Conservation (phyloP, 441 rosid species). For the Breynia disticha region DNA sequence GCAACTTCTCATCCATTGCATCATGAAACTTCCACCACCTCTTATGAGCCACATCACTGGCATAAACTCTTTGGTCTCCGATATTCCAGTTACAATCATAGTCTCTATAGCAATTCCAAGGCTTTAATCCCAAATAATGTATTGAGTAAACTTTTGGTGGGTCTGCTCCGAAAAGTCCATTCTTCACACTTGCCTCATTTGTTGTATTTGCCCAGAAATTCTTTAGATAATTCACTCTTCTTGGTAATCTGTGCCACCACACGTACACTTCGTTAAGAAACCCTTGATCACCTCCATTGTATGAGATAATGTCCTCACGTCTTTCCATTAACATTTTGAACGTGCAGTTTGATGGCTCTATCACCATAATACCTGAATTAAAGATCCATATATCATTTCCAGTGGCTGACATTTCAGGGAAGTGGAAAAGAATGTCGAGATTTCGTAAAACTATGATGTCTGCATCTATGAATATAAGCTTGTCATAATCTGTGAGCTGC, state of each 20-base stretch:
- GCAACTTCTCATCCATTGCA: conserved; percentile 48
- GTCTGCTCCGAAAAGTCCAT: conserved; percentile 60
- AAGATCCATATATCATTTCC: conserved; percentile 83
- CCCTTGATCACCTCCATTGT: conserved; percentile 96
- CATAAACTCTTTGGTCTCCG: conserved; percentile 54
- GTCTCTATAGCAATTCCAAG: conserved; percentile 88
- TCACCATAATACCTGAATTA: conserved; percentile 83
- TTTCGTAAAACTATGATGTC: conserved; percentile 66
- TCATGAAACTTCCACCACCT: conserved; percentile 90
- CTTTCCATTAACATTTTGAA: conserved; percentile 51
- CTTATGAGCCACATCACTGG: conserved; percentile 73
- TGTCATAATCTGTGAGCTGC: conserved; percentile 81
- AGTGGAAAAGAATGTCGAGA: conserved; percentile 65
- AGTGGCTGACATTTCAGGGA: conserved; percentile 81
- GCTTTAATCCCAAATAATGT: conserved; percentile 81
- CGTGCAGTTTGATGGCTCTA: conserved; percentile 91
- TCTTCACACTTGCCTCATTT: conserved; percentile 52
- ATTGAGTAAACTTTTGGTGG: conserved; percentile 71
- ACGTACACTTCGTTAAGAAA: conserved; percentile 74
- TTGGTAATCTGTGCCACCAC: conserved; percentile 88
- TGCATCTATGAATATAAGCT: conserved; percentile 74
- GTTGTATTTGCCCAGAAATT: conserved; percentile 86
- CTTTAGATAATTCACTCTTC: conserved; percentile 72
- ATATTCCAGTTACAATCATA: conserved; percentile 84
- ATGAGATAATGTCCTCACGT: conserved; percentile 60